Conservation (phyloP, 2,329 filamentous ascomycete genomes). For the Chaetomium globosum region DNA sequence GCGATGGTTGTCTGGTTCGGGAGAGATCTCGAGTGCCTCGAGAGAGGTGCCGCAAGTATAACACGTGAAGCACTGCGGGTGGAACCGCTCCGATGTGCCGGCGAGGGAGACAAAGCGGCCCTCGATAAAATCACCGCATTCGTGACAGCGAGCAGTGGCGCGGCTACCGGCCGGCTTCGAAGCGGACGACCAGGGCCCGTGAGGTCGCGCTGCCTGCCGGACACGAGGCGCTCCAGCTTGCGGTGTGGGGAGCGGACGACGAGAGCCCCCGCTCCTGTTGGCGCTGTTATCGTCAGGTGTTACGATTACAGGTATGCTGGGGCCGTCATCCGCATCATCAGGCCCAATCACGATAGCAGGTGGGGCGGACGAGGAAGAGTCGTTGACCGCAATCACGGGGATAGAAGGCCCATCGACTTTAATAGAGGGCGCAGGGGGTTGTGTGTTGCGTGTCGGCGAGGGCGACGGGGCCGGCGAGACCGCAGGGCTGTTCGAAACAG, state of each 20-base stretch:
- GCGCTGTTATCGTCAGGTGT: slow-evolving; percentile 48
- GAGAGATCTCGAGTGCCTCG: slow-evolving; percentile 94
- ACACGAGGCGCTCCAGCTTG: slow-evolving; percentile 41
- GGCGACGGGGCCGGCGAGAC: slow-evolving; percentile 41
- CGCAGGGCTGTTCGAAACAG: slow-evolving; percentile 54
- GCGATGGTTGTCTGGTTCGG: slow-evolving; percentile 77
- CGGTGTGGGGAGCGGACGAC: slow-evolving; percentile 55
- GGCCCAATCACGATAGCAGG: slow-evolving; percentile 45
- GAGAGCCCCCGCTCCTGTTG: slow-evolving; percentile 36
- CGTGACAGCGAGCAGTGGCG: slow-evolving; percentile 74
- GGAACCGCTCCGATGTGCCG: slow-evolving; percentile 74
- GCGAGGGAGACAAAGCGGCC: slow-evolving; percentile 86
- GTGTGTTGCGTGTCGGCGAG: slow-evolving; percentile 44
- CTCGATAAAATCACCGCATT: slow-evolving; percentile 81
- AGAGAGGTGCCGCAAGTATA: slow-evolving; percentile 83
- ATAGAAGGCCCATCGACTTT: slow-evolving; percentile 51
- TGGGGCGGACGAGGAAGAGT: slow-evolving; percentile 38
- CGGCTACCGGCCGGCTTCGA: slow-evolving; percentile 49
- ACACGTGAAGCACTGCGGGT: slow-evolving; percentile 91
- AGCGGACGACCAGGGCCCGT: slow-evolving; percentile 63
- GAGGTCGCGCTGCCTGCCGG: slow-evolving; percentile 46
- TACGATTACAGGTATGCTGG: slow-evolving; percentile 48
- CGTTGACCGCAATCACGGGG: slow-evolving; percentile 57
- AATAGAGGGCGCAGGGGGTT: slow-evolving; percentile 47
- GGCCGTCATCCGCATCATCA: slow-evolving; percentile 37